phyloP scores from a whole-genome alignment of 2,329 filamentous ascomycete species.

The Pseudocercospora pini-densiflorae region DNA sequence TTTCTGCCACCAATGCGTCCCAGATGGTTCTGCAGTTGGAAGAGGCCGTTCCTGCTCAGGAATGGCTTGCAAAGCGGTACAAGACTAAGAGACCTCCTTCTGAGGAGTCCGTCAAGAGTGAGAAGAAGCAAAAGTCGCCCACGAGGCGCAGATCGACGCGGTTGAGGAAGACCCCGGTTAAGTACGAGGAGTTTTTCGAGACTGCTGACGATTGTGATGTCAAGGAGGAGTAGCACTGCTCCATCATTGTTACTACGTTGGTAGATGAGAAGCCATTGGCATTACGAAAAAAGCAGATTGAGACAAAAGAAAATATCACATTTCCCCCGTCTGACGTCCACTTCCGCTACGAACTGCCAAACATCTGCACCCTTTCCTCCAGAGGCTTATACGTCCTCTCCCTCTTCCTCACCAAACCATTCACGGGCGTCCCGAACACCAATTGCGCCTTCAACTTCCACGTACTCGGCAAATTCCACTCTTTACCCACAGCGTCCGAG shows the following conservation, averaged over 20 bases:
- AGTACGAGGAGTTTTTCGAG: constrained; percentile 1
- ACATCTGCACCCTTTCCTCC: constrained; percentile 38
- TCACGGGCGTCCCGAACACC: constrained; percentile 62
- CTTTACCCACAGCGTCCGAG: constrained; percentile 30
- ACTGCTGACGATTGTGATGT: constrained; percentile 3
- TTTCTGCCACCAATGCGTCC: constrained; percentile 7
- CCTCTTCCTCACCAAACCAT: constrained; percentile 27
- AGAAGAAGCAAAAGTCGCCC: background rate
- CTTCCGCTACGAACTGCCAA: constrained; percentile 25
- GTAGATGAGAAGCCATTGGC: constrained; percentile 1
- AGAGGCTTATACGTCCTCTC: constrained; percentile 38
- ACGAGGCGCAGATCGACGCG: constrained; percentile 8
- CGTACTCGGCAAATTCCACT: constrained; percentile 69
- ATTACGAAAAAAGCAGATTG: background rate
- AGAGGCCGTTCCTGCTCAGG: constrained; percentile 1
- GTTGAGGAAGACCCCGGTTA: background rate
- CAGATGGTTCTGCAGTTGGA: constrained; percentile 9
- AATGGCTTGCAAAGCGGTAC: constrained; percentile 8
- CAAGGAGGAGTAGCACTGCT: background rate
- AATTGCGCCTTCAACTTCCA: constrained; percentile 83
- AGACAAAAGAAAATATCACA: background rate
- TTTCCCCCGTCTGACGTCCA: background rate
- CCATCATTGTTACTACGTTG: constrained; percentile 5
- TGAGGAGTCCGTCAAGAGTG: background rate
- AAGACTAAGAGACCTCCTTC: background rate